These are phyloP conservation scores for Quercus tomentella DNA, from an alignment of 331 rosid genomes.

Conservation along the genomic window DNA sequence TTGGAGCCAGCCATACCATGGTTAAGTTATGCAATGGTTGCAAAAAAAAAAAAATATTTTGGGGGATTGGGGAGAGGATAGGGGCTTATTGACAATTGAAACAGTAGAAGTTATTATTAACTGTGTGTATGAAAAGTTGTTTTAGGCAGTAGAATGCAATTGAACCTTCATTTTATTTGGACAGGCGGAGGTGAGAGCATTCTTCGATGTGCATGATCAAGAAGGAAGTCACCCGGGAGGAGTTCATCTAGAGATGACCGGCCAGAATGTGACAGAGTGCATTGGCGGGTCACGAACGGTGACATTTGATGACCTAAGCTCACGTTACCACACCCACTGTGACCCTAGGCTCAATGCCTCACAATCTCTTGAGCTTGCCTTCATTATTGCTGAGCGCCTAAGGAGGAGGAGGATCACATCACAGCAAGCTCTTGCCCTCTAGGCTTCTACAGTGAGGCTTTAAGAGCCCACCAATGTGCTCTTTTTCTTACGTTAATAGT, in stretches of 20 bases:
- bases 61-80: too few relatives aligned
- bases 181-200: conserved; percentile 97
- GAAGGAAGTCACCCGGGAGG: conserved; percentile 99
- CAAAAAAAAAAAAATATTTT: too few relatives aligned
- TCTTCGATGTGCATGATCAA: conserved; percentile 97
- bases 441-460: conserved; percentile 30
- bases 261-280: conserved; percentile 99
- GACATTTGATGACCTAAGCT: conserved; percentile 87
- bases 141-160: neutral
- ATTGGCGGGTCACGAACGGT: conserved; percentile 94
- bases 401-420: conserved; percentile 84
- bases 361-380: conserved; percentile 95
- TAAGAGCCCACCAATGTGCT: conserved; percentile 14
- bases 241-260: conserved; percentile 95
- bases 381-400: conserved; percentile 89
- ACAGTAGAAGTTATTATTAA: neutral
- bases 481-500: conserved; percentile 8
- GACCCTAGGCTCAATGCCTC: conserved; percentile 98
- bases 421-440: conserved; percentile 34
- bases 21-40: neutral
- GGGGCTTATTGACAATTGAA: neutral
- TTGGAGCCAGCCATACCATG: neutral
- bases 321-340: conserved; percentile 99
- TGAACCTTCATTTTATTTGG: neutral
- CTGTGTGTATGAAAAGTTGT: neutral